A percentile compares a stretch with the other conserved stretches of the same genome.
Conservation (phyloP, 129 eudicot genomes). For the Daucus carota region DNA sequence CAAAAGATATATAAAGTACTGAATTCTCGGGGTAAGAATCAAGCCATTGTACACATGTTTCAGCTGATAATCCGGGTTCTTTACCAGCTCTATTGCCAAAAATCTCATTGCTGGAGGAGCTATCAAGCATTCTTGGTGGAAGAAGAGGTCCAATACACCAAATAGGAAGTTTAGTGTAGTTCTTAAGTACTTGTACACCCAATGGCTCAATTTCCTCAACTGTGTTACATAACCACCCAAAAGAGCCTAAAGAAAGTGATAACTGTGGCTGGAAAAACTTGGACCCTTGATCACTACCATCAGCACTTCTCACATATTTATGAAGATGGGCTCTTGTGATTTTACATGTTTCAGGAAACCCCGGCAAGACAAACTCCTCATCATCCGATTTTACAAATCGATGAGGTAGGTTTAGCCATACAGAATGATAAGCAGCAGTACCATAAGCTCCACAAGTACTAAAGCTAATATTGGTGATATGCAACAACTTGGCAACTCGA, state of each 20-base stretch:
- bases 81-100: constrained; percentile 30
- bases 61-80: constrained; percentile 27
- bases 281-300: constrained; percentile 61
- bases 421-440: constrained; percentile 44
- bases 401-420: constrained; percentile 55
- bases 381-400: constrained; percentile 6
- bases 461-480: constrained; percentile 31
- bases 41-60: constrained; percentile 48
- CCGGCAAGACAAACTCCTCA: constrained; percentile 39
- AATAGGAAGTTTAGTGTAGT: constrained; percentile 40
- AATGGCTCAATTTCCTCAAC: constrained; percentile 56
- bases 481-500: constrained; percentile 34
- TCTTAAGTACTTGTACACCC: constrained; percentile 36
- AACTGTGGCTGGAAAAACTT: constrained; percentile 41
- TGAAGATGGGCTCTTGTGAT: constrained; percentile 35
- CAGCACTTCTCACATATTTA: constrained; percentile 30
- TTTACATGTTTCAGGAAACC: constrained; percentile 48
- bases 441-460: constrained; percentile 84
- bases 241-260: constrained; percentile 25
- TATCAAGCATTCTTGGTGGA: constrained; percentile 36
- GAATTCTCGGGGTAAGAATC: constrained; percentile 26
- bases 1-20: constrained; percentile 64
- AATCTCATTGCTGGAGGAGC: constrained; percentile 5
- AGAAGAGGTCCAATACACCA: constrained; percentile 75
- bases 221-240: constrained; percentile 57